These are phyloP conservation scores for Sclerotinia minor DNA, from an alignment of 2,329 filamentous ascomycete genomes.

Conservation along the genomic window DNA sequence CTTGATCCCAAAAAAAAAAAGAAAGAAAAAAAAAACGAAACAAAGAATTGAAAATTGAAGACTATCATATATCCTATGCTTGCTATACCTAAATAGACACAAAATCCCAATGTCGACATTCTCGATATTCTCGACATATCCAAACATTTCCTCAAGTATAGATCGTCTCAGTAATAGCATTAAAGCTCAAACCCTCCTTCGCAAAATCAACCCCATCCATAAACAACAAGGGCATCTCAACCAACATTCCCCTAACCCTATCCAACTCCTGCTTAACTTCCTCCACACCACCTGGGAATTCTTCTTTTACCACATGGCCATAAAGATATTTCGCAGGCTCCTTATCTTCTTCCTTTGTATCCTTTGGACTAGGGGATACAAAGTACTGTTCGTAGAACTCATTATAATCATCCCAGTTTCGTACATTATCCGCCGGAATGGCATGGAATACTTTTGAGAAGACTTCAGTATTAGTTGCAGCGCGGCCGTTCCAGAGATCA, in stretches of 20 bases:
- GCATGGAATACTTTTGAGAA: conserved; percentile 81
- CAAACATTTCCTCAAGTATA: conserved; percentile 55
- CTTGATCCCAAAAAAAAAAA: too few relatives aligned
- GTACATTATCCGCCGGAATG: conserved; percentile 67
- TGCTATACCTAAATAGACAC: not conserved
- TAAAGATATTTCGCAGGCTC: conserved; percentile 67
- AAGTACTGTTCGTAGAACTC: conserved; percentile 70
- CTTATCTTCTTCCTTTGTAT: conserved; percentile 42
- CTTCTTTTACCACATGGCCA: conserved; percentile 81
- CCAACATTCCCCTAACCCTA: conserved; percentile 66
- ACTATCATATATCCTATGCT: not conserved
- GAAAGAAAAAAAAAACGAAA: not conserved
- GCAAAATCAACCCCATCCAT: conserved; percentile 82
- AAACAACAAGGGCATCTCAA: conserved; percentile 92
- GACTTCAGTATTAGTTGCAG: conserved; percentile 74
- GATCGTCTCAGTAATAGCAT: conserved; percentile 69
- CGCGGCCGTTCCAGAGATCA: conserved; percentile 70
- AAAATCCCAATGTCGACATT: not conserved
- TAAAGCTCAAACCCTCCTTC: conserved; percentile 73
- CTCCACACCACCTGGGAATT: conserved; percentile 71
- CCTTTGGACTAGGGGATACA: conserved; percentile 53
- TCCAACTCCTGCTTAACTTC: conserved; percentile 71
- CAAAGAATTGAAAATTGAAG: not conserved
- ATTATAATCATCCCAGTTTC: conserved; percentile 72
- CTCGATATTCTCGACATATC: not conserved